Conservation (phyloP, 257 asterid species). For the Penstemon barbatus region DNA sequence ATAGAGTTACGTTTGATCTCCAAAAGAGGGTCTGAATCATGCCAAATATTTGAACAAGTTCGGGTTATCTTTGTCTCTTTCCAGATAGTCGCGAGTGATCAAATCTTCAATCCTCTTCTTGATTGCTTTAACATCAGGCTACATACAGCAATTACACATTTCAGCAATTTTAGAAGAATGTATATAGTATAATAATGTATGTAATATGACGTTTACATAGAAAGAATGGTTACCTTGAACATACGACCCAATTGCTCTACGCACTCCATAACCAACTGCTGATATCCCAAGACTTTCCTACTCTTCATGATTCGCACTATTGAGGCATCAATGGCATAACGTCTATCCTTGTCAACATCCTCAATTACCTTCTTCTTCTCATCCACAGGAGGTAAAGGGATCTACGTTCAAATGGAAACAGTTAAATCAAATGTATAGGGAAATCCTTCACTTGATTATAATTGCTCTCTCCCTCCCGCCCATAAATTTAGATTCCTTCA, state of each 20-base stretch:
- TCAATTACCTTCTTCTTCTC: slow-evolving; percentile 67
- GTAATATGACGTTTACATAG: background rate
- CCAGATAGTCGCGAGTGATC: slow-evolving; percentile 70
- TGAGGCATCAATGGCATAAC: slow-evolving; percentile 66
- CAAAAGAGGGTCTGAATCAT: slow-evolving; percentile 15
- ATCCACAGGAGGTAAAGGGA: slow-evolving; percentile 63
- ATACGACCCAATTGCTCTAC: slow-evolving; percentile 60
- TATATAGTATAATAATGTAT: background rate
- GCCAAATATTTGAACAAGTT: slow-evolving; percentile 66
- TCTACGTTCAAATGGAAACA: slow-evolving; percentile 34
- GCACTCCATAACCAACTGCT: slow-evolving; percentile 63
- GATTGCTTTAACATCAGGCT: slow-evolving; percentile 67
- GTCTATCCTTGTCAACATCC: slow-evolving; percentile 67
- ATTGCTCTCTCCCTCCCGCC: background rate
- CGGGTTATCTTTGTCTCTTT: slow-evolving; percentile 65
- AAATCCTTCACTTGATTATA: too few relatives aligned
- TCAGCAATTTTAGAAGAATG: background rate
- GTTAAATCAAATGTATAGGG: background rate
- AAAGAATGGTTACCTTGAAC: slow-evolving; percentile 48
- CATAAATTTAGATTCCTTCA: background rate
- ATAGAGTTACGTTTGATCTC: slow-evolving; percentile 7
- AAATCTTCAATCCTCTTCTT: slow-evolving; percentile 70
- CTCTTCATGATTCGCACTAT: slow-evolving; percentile 69
- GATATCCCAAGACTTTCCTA: slow-evolving; percentile 61
- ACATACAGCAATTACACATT: slow-evolving; percentile 1